Conservation (phyloP, 805 yeast species). For the Cyberlindnera xishuangbannaensis region DNA sequence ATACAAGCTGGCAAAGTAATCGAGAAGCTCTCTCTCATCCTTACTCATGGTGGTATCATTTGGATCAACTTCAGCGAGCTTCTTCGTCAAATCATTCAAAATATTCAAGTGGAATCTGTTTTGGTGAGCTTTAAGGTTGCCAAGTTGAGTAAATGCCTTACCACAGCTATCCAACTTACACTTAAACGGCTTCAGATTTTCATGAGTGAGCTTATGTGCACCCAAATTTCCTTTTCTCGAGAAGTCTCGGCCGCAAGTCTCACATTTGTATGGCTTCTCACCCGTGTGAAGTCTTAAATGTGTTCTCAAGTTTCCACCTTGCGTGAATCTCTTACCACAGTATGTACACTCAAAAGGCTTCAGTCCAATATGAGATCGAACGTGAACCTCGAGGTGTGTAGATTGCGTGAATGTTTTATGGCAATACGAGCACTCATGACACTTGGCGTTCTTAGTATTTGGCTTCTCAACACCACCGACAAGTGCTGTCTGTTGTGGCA, state of each 20-base stretch:
- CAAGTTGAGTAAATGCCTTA: constrained; percentile 85
- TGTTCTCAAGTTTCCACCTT: constrained; percentile 84
- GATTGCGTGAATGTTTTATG: constrained; percentile 76
- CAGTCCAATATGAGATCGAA: constrained; percentile 79
- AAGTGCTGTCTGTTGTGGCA: constrained; percentile 56
- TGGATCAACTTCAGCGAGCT: constrained; percentile 57
- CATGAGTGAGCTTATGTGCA: constrained; percentile 81
- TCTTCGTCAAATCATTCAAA: constrained; percentile 58
- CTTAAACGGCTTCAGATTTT: constrained; percentile 67
- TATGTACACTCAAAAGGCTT: constrained; percentile 77
- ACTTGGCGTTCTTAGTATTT: constrained; percentile 38
- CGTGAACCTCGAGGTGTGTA: constrained; percentile 89
- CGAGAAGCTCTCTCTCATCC: constrained; percentile 62
- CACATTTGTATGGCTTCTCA: constrained; percentile 84
- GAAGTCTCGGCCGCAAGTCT: constrained; percentile 67
- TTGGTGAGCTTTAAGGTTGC: constrained; percentile 91
- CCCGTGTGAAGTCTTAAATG: constrained; percentile 87
- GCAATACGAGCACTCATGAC: constrained; percentile 72
- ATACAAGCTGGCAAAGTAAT: constrained; percentile 76
- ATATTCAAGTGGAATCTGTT: constrained; percentile 79
- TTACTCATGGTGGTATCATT: constrained; percentile 44
- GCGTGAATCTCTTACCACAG: constrained; percentile 81
- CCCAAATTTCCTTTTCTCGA: constrained; percentile 90
- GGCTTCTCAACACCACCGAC: constrained; percentile 81
- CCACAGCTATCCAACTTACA: constrained; percentile 80